Conservation (phyloP, 1,139 yeast species). For the Saccharomycopsis crataegensis region DNA sequence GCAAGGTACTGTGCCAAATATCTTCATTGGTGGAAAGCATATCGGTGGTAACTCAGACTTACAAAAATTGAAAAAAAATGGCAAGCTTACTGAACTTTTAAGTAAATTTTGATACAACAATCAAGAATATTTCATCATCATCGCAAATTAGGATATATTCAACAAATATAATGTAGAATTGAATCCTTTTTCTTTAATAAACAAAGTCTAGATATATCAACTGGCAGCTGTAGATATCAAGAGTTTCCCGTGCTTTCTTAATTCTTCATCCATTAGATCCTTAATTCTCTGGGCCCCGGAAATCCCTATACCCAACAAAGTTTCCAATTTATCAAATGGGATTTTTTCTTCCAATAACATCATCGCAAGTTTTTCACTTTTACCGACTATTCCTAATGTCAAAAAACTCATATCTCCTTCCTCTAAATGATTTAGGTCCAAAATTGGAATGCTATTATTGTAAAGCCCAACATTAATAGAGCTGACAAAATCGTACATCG, state of each 20-base stretch:
- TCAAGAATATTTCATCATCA: background rate
- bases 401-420: conserved; percentile 75
- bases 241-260: conserved; percentile 58
- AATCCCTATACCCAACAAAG: conserved; percentile 73
- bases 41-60: conserved; percentile 92
- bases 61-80: conserved; percentile 46
- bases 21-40: conserved; percentile 83
- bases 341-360: conserved; percentile 74
- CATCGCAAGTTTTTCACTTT: conserved; percentile 68
- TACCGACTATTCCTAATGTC: conserved; percentile 81
- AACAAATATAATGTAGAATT: background rate
- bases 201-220: background rate
- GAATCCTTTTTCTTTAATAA: background rate
- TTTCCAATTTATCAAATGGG: conserved; percentile 74
- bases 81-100: conserved; percentile 33
- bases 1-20: conserved; percentile 89
- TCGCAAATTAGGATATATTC: background rate
- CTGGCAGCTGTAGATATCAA: background rate
- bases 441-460: conserved; percentile 59
- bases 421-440: conserved; percentile 78
- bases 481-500: conserved; percentile 86
- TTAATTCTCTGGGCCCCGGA: conserved; percentile 84
- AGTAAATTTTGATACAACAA: background rate
- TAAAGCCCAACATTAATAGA: conserved; percentile 75
- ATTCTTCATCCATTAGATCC: conserved; percentile 79